phyloP scores from a whole-genome alignment of 495 filamentous ascomycete species.

The Mytilinidion resinicola region DNA sequence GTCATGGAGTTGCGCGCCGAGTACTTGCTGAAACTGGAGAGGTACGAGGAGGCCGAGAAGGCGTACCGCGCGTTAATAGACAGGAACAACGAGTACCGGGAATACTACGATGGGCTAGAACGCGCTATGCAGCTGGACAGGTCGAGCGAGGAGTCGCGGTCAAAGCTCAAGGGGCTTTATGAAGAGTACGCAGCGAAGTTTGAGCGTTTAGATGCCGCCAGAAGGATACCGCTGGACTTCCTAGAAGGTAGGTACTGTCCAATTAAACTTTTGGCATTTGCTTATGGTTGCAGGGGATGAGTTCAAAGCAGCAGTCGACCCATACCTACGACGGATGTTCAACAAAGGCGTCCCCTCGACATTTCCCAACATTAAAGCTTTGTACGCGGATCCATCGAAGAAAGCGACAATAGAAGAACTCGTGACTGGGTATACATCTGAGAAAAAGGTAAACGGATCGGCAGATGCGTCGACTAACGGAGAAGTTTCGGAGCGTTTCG shows the following conservation, averaged over 20 bases:
- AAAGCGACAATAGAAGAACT: constrained; percentile 65
- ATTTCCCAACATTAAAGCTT: constrained; percentile 89
- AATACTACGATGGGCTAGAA: constrained; percentile 76
- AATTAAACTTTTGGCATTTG: not conserved
- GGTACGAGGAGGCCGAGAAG: constrained; percentile 72
- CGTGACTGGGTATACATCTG: constrained; percentile 68
- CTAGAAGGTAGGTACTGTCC: constrained; percentile 53
- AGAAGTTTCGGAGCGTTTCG: constrained; percentile 55
- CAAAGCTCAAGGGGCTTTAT: constrained; percentile 62
- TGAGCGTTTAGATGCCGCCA: constrained; percentile 76
- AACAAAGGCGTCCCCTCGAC: constrained; percentile 94
- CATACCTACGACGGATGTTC: constrained; percentile 79
- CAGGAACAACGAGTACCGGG: constrained; percentile 78
- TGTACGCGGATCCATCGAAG: constrained; percentile 74
- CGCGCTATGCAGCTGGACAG: constrained; percentile 57
- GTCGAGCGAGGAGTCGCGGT: constrained; percentile 48
- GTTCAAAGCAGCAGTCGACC: constrained; percentile 71
- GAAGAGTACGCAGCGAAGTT: constrained; percentile 73
- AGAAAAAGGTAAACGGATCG: constrained; percentile 36
- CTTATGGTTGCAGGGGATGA: constrained; percentile 52
- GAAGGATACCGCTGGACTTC: constrained; percentile 84
- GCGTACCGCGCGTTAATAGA: constrained; percentile 76
- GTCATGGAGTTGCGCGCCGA: constrained; percentile 83
- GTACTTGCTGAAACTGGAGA: constrained; percentile 72
- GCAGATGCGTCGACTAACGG: constrained; percentile 47